These are phyloP conservation scores for Botryotinia calthae DNA, from an alignment of 2,329 filamentous ascomycete species.

Conservation along the genomic window DNA sequence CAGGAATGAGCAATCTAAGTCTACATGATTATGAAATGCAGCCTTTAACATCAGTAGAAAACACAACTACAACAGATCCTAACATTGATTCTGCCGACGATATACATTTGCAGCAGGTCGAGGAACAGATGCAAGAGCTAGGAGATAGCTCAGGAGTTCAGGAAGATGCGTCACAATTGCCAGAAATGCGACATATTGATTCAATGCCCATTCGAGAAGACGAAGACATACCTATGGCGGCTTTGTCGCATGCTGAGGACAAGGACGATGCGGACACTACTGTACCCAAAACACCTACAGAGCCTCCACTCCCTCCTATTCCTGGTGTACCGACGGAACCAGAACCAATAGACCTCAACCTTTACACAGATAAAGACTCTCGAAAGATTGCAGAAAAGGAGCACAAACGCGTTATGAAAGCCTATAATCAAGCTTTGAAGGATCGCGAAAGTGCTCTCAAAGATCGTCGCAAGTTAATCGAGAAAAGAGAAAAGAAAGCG, in stretches of 20 bases:
- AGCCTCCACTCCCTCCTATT: conserved; percentile 45
- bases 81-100: conserved; percentile 39
- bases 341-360: conserved; percentile 53
- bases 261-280: background rate
- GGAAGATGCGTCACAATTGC: conserved; percentile 29
- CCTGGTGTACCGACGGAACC: conserved; percentile 54
- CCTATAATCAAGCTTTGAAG: conserved; percentile 65
- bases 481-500: conserved; percentile 49
- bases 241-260: background rate
- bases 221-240: conserved; percentile 19
- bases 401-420: conserved; percentile 58
- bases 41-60: conserved; percentile 44
- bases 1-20: conserved; percentile 32
- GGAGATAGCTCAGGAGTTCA: conserved; percentile 34
- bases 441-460: conserved; percentile 62
- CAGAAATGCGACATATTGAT: conserved; percentile 41
- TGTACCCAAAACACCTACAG: conserved; percentile 37
- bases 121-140: conserved; percentile 33
- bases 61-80: background rate
- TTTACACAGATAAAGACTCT: conserved; percentile 61
- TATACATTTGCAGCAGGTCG: conserved; percentile 36
- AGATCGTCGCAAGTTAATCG: conserved; percentile 59
- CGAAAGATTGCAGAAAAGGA: conserved; percentile 70
- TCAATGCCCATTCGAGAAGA: conserved; percentile 42
- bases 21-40: conserved; percentile 22